Conservation (phyloP, 2,329 filamentous ascomycete genomes). For the Beauveria scarabaeidicola region DNA sequence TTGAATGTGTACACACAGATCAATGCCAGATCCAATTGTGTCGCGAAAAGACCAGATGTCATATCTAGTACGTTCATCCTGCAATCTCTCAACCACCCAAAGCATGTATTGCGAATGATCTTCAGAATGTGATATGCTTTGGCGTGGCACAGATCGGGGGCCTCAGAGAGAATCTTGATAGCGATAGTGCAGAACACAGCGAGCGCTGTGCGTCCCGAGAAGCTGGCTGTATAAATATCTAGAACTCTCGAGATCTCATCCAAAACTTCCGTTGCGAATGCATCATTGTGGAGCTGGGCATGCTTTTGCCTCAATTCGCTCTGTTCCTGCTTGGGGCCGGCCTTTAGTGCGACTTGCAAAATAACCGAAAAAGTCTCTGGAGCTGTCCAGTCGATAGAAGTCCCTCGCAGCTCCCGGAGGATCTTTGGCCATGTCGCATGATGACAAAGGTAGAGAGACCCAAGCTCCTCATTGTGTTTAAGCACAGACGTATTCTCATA, state of each 20-base stretch:
- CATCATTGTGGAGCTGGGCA: fast-evolving
- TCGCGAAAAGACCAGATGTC: background rate
- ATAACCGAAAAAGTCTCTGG: background rate
- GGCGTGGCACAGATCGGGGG: fast-evolving
- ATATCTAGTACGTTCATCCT: background rate
- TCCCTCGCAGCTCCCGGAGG: background rate
- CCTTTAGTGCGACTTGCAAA: background rate
- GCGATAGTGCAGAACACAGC: background rate
- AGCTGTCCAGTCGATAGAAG: slow-evolving; percentile 3
- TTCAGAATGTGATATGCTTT: background rate
- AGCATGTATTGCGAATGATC: background rate
- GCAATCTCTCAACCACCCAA: background rate
- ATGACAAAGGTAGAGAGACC: background rate
- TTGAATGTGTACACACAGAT: background rate
- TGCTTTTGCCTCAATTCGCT: no score
- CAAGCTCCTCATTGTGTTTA: slow-evolving; percentile 18
- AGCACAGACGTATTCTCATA: fast-evolving
- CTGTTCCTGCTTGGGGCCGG: background rate
- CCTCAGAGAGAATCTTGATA: background rate
- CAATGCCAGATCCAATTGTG: background rate
- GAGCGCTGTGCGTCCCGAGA: background rate
- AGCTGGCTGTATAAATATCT: background rate
- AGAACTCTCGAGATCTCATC: background rate
- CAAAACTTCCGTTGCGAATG: background rate
- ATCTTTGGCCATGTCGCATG: background rate